These are phyloP conservation scores for Manihot esculenta DNA, from an alignment of 441 rosid species.

Conservation along the genomic window DNA sequence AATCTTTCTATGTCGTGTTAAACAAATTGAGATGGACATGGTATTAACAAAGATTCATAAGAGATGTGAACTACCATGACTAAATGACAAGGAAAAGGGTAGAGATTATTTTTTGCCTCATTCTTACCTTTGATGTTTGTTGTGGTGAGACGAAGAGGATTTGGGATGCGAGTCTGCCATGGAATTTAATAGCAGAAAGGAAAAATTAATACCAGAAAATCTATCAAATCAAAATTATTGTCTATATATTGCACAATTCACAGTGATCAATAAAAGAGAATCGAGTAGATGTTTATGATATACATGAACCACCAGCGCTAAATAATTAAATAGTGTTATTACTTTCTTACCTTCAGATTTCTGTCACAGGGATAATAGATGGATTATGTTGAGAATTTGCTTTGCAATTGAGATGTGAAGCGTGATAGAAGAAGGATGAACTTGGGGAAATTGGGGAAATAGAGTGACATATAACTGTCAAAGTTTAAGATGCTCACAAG, in stretches of 20 bases:
- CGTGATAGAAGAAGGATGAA: not conserved
- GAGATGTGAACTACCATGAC: not conserved
- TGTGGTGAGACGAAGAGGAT: not conserved
- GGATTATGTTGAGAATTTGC: not conserved
- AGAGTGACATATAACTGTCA: not conserved
- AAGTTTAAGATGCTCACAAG: not conserved
- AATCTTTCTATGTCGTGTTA: too few relatives aligned
- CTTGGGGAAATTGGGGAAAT: not conserved
- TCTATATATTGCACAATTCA: not conserved
- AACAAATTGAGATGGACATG: not conserved
- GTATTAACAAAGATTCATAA: not conserved
- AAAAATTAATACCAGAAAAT: not conserved
- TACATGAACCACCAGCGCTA: not conserved
- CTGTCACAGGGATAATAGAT: not conserved
- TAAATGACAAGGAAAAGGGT: not conserved
- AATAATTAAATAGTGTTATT: not conserved
- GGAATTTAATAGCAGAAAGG: not conserved
- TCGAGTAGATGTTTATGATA: not conserved
- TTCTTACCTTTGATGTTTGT: not conserved
- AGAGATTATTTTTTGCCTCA: not conserved
- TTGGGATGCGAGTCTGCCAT: not conserved
- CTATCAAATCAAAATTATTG: not conserved
- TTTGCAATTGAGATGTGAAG: slow-evolving; percentile 1
- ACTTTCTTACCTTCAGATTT: not conserved
- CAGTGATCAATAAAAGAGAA: not conserved